Conservation (phyloP, 1,284 basidiomycete genomes). For the Erythrobasidium hasegawianum region DNA sequence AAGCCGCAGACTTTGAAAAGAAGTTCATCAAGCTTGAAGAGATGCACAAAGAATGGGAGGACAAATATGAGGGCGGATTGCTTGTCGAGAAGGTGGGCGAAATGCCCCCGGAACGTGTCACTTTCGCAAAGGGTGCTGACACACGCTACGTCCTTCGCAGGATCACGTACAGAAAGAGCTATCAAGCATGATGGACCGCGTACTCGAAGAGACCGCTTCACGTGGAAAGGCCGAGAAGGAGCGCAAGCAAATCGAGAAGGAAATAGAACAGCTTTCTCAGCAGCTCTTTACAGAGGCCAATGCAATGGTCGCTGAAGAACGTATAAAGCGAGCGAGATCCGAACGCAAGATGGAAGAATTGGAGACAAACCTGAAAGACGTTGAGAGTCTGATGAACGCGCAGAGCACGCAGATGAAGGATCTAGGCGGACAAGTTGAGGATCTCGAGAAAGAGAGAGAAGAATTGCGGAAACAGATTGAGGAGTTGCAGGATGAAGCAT, state of each 20-base stretch:
- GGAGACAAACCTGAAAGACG: slow-evolving; percentile 54
- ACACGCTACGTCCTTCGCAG: too few relatives aligned
- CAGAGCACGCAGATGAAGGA: slow-evolving; percentile 35
- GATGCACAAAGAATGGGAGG: slow-evolving; percentile 52
- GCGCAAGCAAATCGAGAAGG: slow-evolving; percentile 66
- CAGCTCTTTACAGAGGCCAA: slow-evolving; percentile 55
- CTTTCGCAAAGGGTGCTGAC: too few relatives aligned
- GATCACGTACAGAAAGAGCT: slow-evolving; percentile 86
- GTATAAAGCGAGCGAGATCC: slow-evolving; percentile 67
- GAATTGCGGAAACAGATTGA: slow-evolving; percentile 24
- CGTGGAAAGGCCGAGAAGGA: slow-evolving; percentile 86
- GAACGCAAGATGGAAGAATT: slow-evolving; percentile 77
- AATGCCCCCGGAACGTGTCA: too few relatives aligned
- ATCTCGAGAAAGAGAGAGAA: slow-evolving; percentile 29
- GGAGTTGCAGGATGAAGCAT: slow-evolving; percentile 9
- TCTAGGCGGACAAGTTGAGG: slow-evolving; percentile 34
- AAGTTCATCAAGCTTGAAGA: slow-evolving; percentile 65
- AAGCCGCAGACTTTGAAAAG: slow-evolving; percentile 66
- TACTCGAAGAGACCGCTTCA: slow-evolving; percentile 87
- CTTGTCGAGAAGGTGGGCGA: slow-evolving; percentile 66
- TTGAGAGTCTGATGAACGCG: slow-evolving; percentile 33
- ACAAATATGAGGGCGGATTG: slow-evolving; percentile 63
- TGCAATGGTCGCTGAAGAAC: slow-evolving; percentile 71
- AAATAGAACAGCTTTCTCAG: slow-evolving; percentile 85
- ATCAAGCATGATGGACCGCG: slow-evolving; percentile 85